Evolutionary conservation across 2,329 filamentous ascomycete species (phyloP), one percentile per base, ranked within the genome.

Genomic region (Penicillium crustosum): DNA sequence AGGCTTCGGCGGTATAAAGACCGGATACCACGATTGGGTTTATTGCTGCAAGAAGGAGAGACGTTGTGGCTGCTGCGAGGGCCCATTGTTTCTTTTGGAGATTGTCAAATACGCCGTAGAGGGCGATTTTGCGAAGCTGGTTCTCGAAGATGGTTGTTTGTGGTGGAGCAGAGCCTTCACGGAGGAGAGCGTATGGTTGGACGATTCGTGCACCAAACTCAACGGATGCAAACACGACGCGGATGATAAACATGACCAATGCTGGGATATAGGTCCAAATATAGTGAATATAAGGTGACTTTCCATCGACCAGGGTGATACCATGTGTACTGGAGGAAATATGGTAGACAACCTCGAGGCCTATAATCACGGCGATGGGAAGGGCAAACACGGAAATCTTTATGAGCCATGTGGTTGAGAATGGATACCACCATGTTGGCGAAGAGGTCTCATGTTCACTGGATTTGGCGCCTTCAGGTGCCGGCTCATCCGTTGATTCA

Each of bases 91-190:
- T 39, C 39, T 64, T 64, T 38, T 38, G n/a, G 15, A 66, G 44
- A 0, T 75, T 77, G 10, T 81, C 87, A 75, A 86, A 86, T 60
- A 79, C 81, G 58, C 82, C 78, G 3, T 86, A 84, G 56, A 75
- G 78, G 31, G 77, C 56, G 8, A 66, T 45, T 41, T 66, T 65
- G 31, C 60, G 56, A 7, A 63, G 59, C 13, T 66, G 61, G 21
- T 66, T 62, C 29, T 65, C 59, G 27, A 63, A 55, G 17, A 67
- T 57, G n/a, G 54, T 62, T 25, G 48, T 53, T 8, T 59, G 44
- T 36, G 61, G 36, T 0, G 57, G 45, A 38, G 55, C 54, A 5
- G 31, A 53, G 19, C 59, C 59, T 10, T 51, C 51, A 9, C 52
- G 50, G 19, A 67, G 59, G 12, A 49, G 31, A 17, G 57, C 41